phyloP scores from a whole-genome alignment of 2,329 filamentous ascomycete genomes.

The Alternaria postmessia region DNA sequence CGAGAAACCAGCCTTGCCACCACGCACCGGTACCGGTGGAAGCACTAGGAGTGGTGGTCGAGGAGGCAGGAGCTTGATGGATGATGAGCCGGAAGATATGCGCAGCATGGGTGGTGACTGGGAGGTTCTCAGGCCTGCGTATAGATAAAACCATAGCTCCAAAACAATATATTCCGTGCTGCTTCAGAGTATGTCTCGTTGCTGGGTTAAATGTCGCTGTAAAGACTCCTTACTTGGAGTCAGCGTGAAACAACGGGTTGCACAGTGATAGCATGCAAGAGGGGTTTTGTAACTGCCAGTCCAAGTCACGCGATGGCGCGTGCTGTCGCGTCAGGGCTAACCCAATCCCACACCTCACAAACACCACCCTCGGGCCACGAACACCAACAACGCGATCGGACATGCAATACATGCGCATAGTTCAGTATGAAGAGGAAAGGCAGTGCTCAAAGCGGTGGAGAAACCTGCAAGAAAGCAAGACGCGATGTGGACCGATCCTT shows the following conservation, averaged over 20 bases:
- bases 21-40: conserved; percentile 40
- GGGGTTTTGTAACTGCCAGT: neutral
- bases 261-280: neutral
- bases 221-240: neutral
- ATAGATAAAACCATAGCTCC: neutral
- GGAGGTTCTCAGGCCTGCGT: conserved; percentile 48
- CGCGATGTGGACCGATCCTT: conserved; percentile 41
- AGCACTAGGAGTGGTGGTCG: conserved; percentile 21
- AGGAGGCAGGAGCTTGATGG: conserved; percentile 43
- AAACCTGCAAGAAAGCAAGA: conserved; percentile 36
- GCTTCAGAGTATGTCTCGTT: neutral
- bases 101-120: conserved; percentile 46
- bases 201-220: neutral
- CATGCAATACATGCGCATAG: neutral
- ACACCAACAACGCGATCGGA: neutral
- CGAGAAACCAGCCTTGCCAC: conserved; percentile 43
- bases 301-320: neutral
- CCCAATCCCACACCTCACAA: neutral
- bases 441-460: conserved; percentile 26
- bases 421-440: conserved; percentile 38
- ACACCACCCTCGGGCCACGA: neutral
- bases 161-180: neutral
- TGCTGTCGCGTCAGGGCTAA: conserved; percentile 2
- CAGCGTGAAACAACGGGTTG: neutral
- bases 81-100: conserved; percentile 47